Evolutionary conservation across 2,329 filamentous ascomycete species (phyloP), one percentile per base, ranked within the genome.

Genomic region (Fusarium lyarnte): DNA sequence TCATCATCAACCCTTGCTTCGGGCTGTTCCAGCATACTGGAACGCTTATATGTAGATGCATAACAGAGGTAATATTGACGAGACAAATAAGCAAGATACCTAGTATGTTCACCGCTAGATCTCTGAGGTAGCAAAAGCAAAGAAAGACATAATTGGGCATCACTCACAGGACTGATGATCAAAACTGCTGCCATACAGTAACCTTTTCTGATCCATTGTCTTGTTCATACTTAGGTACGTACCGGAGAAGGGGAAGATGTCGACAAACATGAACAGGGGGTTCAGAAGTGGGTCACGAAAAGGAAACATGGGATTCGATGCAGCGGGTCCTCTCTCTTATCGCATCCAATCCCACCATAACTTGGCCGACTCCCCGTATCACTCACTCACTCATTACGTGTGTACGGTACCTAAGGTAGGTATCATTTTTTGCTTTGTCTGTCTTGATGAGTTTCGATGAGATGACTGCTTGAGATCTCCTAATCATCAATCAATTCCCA

Each of bases 401-500:
- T 29, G 27, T 29, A 29, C 3, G 7, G 27, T 29, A 29, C 27
- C 27, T 9, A 29, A 39, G 36, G 36, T 39, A 39, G 36, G 27
- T n/a, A 54, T 74, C 58, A 57, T 39, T 39, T 62, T 62, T 72
- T 46, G 46, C 53, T 72, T 68, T 74, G 25, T 47, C 62, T 42
- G 51, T 52, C 31, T 59, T 51, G 47, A 58, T 63, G 27, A 21
- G 19, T 35, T 47, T 47, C 54, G 54, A 64, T 70, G 55, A 39
- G 55, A 54, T 52, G 46, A 38, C 41, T 49, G 49, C 59, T 27
- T 65, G 58, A 58, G 58, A 66, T 69, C 64, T 53, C 36, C 63
- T 57, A 46, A 53, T 57, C 51, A 62, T 63, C 55, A 69, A 71
- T 71, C 45, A 64, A 58, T 69, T 69, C 71, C 69, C 60, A 47